phyloP scores from a whole-genome alignment of 345 rosid species.

The Populus deltoides region DNA sequence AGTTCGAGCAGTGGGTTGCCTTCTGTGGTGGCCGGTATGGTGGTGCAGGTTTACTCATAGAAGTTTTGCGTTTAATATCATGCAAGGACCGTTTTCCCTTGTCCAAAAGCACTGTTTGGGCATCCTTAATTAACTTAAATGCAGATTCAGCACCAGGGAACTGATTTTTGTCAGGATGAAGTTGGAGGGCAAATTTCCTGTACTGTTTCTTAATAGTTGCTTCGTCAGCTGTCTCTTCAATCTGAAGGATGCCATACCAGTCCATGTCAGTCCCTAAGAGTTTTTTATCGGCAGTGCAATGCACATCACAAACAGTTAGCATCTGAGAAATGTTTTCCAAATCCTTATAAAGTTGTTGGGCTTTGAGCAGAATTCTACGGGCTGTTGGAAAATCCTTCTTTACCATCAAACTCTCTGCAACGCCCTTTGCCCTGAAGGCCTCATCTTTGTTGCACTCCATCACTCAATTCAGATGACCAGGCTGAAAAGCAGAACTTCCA shows the following conservation, averaged over 20 bases:
- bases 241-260: slow-evolving; percentile 86
- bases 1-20: slow-evolving; percentile 24
- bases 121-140: slow-evolving; percentile 81
- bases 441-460: slow-evolving; percentile 93
- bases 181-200: slow-evolving; percentile 70
- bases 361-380: slow-evolving; percentile 57
- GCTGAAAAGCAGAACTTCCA: neutral
- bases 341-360: slow-evolving; percentile 58
- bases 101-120: slow-evolving; percentile 77
- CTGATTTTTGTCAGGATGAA: slow-evolving; percentile 92
- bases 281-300: slow-evolving; percentile 61
- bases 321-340: slow-evolving; percentile 63
- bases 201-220: slow-evolving; percentile 77
- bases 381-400: slow-evolving; percentile 58
- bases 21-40: slow-evolving; percentile 38
- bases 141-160: slow-evolving; percentile 94
- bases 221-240: slow-evolving; percentile 61
- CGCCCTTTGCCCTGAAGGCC: slow-evolving; percentile 70
- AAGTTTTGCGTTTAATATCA: slow-evolving; percentile 48
- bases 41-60: slow-evolving; percentile 29
- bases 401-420: slow-evolving; percentile 66
- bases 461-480: neutral
- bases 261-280: slow-evolving; percentile 62
- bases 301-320: slow-evolving; percentile 82
- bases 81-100: slow-evolving; percentile 48